Evolutionary conservation across 2,329 filamentous ascomycete species (phyloP).

Genomic region (Aspergillus aculeatinus): DNA sequence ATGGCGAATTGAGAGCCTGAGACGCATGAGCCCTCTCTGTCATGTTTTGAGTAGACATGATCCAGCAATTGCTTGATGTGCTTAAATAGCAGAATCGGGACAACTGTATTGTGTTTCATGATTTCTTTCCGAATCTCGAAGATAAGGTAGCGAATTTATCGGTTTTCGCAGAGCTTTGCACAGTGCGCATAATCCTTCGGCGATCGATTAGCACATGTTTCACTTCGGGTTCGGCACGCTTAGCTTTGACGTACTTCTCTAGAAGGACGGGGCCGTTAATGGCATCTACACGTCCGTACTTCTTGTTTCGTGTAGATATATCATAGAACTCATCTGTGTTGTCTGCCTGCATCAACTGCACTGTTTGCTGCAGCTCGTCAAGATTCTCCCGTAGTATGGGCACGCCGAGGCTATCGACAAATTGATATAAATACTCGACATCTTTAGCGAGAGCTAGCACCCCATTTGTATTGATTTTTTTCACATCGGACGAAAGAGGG

Average conservation of each 20-base stretch:
- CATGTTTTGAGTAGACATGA: neutral
- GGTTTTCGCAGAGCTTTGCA: constrained; percentile 58
- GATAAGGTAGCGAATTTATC: constrained; percentile 70
- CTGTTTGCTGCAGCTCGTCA: constrained; percentile 90
- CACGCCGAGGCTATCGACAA: constrained; percentile 83
- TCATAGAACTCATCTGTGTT: constrained; percentile 98
- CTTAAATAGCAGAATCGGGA: neutral
- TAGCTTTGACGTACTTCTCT: constrained; percentile 69
- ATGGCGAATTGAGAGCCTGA: neutral
- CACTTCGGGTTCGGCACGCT: neutral
- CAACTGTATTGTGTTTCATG: constrained; percentile 11
- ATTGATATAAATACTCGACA: constrained; percentile 77
- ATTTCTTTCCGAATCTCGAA: constrained; percentile 69
- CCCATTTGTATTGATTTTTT: constrained; percentile 82
- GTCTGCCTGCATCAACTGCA: constrained; percentile 78
- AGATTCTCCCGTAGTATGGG: constrained; percentile 85
- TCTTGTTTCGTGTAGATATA: constrained; percentile 81
- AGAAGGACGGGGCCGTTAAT: constrained; percentile 82
- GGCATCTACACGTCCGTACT: constrained; percentile 89
- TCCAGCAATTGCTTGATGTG: neutral
- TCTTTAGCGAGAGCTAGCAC: constrained; percentile 79
- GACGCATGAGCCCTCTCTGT: neutral
- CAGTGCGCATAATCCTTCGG: constrained; percentile 62
- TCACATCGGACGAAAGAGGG: constrained; percentile 75
- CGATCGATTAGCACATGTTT: constrained; percentile 19